These are phyloP conservation scores for Aegle marmelos DNA, from an alignment of 345 rosid genomes.

Conservation along the genomic window DNA sequence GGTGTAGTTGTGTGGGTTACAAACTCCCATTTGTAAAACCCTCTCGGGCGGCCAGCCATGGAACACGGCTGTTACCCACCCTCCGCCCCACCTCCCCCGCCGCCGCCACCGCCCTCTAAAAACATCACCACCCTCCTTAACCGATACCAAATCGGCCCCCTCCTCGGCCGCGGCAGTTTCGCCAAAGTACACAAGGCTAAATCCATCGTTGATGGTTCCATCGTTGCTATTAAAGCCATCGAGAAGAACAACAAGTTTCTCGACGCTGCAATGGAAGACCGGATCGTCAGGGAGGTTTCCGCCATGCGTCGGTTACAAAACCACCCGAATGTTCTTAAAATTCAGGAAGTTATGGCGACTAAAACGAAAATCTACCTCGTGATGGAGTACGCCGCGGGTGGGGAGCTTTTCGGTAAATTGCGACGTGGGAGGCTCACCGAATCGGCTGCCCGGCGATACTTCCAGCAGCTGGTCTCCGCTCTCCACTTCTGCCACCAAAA, in stretches of 20 bases:
- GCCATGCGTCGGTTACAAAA: slow-evolving; percentile 78
- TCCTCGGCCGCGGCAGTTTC: slow-evolving; percentile 69
- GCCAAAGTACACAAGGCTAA: slow-evolving; percentile 68
- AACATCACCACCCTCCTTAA: slow-evolving; percentile 44
- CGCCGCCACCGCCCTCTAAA: slow-evolving; percentile 3
- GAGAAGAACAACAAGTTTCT: slow-evolving; percentile 45
- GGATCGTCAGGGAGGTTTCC: slow-evolving; percentile 65
- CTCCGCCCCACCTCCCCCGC: neutral
- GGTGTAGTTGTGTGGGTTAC: neutral
- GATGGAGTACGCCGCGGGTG: slow-evolving; percentile 78
- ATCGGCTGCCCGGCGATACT: slow-evolving; percentile 52
- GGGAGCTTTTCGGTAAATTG: slow-evolving; percentile 53
- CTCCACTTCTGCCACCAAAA: slow-evolving; percentile 71
- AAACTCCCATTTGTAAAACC: neutral
- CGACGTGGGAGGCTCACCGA: slow-evolving; percentile 50
- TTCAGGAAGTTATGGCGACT: slow-evolving; percentile 88
- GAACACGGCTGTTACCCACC: neutral
- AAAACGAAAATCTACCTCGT: slow-evolving; percentile 74
- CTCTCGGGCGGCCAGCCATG: slow-evolving; percentile 19
- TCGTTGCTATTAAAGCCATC: slow-evolving; percentile 67
- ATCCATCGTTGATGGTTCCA: slow-evolving; percentile 34
- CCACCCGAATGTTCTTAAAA: slow-evolving; percentile 75
- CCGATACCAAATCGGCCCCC: slow-evolving; percentile 57
- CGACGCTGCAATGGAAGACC: slow-evolving; percentile 51
- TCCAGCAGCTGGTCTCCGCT: slow-evolving; percentile 82